A percentile compares a stretch with the other conserved stretches of the same genome.
Conservation (phyloP, 768 basidiomycete species). For the Steccherinum ochraceum region DNA sequence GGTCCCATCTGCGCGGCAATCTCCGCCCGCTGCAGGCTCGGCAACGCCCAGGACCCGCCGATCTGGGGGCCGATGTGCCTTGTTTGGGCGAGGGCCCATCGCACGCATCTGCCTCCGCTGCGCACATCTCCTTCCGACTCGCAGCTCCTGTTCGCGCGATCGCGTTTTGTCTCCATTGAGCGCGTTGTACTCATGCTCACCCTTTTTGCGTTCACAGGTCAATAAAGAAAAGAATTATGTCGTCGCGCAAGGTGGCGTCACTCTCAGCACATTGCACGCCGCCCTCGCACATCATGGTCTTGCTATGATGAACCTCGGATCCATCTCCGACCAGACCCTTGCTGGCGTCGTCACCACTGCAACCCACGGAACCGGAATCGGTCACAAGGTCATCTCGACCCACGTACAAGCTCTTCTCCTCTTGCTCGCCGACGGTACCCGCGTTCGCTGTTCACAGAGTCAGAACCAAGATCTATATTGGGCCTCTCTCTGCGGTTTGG, state of each 20-base stretch:
- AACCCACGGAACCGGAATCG: slow-evolving; percentile 87
- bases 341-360: slow-evolving; percentile 91
- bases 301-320: slow-evolving; percentile 90
- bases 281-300: slow-evolving; percentile 60
- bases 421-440: slow-evolving; percentile 69
- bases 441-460: slow-evolving; percentile 58
- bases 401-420: slow-evolving; percentile 72
- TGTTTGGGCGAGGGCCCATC: too few relatives aligned
- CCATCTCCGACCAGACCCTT: slow-evolving; percentile 94
- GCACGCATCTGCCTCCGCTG: too few relatives aligned
- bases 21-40: slow-evolving; percentile 10
- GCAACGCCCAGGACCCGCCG: not conserved
- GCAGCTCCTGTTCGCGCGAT: too few relatives aligned
- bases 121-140: too few relatives aligned
- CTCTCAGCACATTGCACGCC: slow-evolving; percentile 65
- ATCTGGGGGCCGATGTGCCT: too few relatives aligned
- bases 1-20: too few relatives aligned
- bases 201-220: slow-evolving; percentile 24
- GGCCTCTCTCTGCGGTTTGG: slow-evolving; percentile 87
- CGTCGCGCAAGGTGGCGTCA: slow-evolving; percentile 73
- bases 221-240: slow-evolving; percentile 73
- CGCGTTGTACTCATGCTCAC: too few relatives aligned
- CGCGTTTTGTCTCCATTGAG: too few relatives aligned
- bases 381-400: slow-evolving; percentile 75
- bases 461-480: slow-evolving; percentile 73